Evolutionary conservation across 164 flowering plant genomes (phyloP), one percentile per base, ranked within the genome.

Genomic region (Saururus chinensis): DNA sequence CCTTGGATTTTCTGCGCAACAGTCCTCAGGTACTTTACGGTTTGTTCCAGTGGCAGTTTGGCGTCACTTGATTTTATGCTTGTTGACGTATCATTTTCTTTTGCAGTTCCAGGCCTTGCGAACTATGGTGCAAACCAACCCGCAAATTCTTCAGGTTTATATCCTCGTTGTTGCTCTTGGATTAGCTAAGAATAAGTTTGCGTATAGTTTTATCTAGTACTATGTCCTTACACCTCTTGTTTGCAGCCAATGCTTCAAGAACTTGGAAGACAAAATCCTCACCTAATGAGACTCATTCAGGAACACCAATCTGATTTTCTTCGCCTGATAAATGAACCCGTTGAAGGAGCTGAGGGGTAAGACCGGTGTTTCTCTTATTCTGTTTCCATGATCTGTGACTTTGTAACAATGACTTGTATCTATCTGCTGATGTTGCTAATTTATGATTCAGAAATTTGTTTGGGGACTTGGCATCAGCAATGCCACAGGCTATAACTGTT

Each of bases 201-300:
- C 37, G 6, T 6, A 2, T 30, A 30, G 37, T 48, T 55, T 9
- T 14, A 17, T 45, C 11, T 45, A 45, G 17, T 17, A 7, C 4
- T 56, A 5, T 40, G 9, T 53, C 23, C 20, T 24, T 21, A 24
- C 30, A 21, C 12, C 9, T 45, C 17, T 45, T 45, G 12, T 53
- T 66, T 59, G 65, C 74, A 84, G 95, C 90, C 90, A 14, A 83
- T 87, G 95, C 88, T 84, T 75, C 90, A 85, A 73, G 95, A 87
- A 67, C 76, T 85, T 1, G 90, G 88, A 26, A 84, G 82, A 71
- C 88, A 89, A 66, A 89, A 89, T 65, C 96, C 96, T 25, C 77
- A 82, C 21, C 71, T 89, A 24, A 73, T 86, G 79, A 67, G 91
- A 68, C 75, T 83, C 30, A 84, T 89, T 60, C 96, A 89, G 70